phyloP scores from a whole-genome alignment of 1,284 basidiomycete species.

The Papiliotrema fonsecae region DNA sequence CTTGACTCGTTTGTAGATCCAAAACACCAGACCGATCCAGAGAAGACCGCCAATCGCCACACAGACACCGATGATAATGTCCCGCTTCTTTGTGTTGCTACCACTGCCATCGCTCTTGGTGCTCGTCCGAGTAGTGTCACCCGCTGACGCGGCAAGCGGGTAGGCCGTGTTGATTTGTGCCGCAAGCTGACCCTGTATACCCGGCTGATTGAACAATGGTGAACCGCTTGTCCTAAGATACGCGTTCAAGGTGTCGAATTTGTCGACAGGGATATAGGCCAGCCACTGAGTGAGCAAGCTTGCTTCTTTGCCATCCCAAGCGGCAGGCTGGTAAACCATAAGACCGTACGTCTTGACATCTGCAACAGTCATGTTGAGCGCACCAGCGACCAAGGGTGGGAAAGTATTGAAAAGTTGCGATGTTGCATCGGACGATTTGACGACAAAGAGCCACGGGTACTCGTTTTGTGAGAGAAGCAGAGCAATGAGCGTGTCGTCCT shows the following conservation, averaged over 20 bases:
- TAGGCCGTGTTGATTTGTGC: constrained; percentile 46
- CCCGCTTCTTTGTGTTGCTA: constrained; percentile 26
- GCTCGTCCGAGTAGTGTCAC: constrained; percentile 4
- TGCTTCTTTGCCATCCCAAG: constrained; percentile 34
- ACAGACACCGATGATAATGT: constrained; percentile 49
- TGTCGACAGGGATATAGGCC: constrained; percentile 43
- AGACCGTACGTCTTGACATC: constrained; percentile 45
- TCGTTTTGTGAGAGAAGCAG: constrained; percentile 37
- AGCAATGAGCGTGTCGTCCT: constrained; percentile 36
- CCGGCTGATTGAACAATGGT: constrained; percentile 47
- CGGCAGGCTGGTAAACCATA: constrained; percentile 46
- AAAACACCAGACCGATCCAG: constrained; percentile 45
- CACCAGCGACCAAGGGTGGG: constrained; percentile 39
- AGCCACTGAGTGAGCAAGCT: constrained; percentile 47
- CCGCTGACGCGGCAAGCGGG: constrained; percentile 36
- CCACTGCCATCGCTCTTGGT: constrained; percentile 9
- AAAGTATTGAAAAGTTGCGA: constrained; percentile 47
- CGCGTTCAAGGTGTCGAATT: constrained; percentile 43
- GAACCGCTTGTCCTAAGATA: constrained; percentile 41
- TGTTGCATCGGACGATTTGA: constrained; percentile 43
- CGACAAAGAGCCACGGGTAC: constrained; percentile 47
- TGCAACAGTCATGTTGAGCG: constrained; percentile 28
- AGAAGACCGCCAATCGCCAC: constrained; percentile 45
- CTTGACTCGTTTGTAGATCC: constrained; percentile 48
- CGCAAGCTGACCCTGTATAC: constrained; percentile 45